These are phyloP conservation scores for Elasticomyces elasticus DNA, from an alignment of 495 filamentous ascomycete genomes.

Conservation along the genomic window DNA sequence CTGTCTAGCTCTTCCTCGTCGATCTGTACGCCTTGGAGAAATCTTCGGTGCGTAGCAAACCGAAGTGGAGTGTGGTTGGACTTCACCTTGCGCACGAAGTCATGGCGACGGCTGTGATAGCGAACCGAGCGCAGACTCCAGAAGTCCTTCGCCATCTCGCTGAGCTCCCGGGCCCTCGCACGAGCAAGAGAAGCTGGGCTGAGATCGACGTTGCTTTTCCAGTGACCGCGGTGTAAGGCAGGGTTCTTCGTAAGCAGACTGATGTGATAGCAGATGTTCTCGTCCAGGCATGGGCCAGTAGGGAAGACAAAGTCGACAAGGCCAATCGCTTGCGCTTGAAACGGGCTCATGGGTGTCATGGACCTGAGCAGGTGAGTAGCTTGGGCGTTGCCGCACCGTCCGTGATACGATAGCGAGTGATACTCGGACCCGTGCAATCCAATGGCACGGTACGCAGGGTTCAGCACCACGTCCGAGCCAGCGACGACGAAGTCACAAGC, in stretches of 20 bases:
- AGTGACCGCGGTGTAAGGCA: neutral
- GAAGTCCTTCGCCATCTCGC: slow-evolving; percentile 18
- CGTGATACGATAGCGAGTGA: slow-evolving; percentile 11
- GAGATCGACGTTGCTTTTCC: slow-evolving; percentile 13
- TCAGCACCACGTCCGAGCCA: slow-evolving; percentile 14
- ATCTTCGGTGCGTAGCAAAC: slow-evolving; percentile 12
- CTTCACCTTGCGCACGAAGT: slow-evolving; percentile 19
- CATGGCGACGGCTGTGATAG: slow-evolving; percentile 12
- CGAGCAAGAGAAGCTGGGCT: slow-evolving; percentile 2
- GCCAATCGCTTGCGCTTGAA: slow-evolving; percentile 7
- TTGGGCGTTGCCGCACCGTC: slow-evolving; percentile 7
- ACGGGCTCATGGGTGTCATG: slow-evolving; percentile 11
- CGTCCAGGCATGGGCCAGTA: slow-evolving; percentile 6
- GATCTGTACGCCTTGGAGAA: neutral
- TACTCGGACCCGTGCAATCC: slow-evolving; percentile 13
- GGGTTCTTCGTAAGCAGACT: slow-evolving; percentile 1
- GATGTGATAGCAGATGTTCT: slow-evolving; percentile 5
- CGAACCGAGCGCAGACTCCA: slow-evolving; percentile 6
- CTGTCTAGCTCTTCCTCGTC: slow-evolving; percentile 17
- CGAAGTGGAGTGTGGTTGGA: slow-evolving; percentile 9
- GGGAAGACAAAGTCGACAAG: slow-evolving; percentile 19
- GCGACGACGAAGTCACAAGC: slow-evolving; percentile 14
- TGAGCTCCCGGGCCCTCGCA: slow-evolving; percentile 4
- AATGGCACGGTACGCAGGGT: slow-evolving; percentile 14
- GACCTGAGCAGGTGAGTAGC: slow-evolving; percentile 6